Base-by-base conservation (phyloP, 202 grass and related monocot genomes). In the Elaeis oleifera region DNA sequence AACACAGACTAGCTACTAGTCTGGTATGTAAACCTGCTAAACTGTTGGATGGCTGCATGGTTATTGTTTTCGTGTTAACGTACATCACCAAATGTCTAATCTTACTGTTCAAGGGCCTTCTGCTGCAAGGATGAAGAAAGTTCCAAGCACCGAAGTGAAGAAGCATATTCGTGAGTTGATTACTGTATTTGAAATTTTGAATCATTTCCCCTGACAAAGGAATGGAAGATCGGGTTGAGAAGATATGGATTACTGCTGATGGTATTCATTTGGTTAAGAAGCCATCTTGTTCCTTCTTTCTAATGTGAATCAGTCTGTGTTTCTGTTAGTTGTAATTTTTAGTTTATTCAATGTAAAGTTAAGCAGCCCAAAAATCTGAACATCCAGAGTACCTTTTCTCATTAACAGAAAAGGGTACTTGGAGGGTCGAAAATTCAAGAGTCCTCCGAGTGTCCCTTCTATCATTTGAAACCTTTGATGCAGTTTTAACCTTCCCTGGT, bases 61-160 rank as follows among this genome's bases (percentile, higher is more conserved):
- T 53, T 67, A 8, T 8, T 9, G 18, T 21, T 23, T 67, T 16
- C 4, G 18, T 71, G 18, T 63, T 31, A 0, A 17, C 20, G 48
- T 31, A 49, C 16, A 1, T 54, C 32, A 6, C 44, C 11, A 1
- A 23, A 25, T 24, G 19, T 18, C 24, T 54, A 17, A n/a, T 54
- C 23, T 68, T 24, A 13, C 56, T 53, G 17, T 61, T 81, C 72
- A 53, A 97, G 94, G 94, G 71, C 92, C 88, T 57, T 82, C 94
- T 79, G 88, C 88, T 71, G 88, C 88, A 70, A 91, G 87, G 60
- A 92, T 97, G 94, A 97, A 86, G 60, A 97, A 89, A 72, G 94
- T 92, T 55, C 50, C 84, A 0, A 97, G 88, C 61, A 58, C 73
- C 58, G 88, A 89, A 54, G 85, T 97, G 39, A 97, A 97, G 65